A percentile compares a stretch with the other conserved stretches of the same genome.
phyloP scores from a whole-genome alignment of 2,329 filamentous ascomycete genomes.

The Trichoderma arundinaceum region DNA sequence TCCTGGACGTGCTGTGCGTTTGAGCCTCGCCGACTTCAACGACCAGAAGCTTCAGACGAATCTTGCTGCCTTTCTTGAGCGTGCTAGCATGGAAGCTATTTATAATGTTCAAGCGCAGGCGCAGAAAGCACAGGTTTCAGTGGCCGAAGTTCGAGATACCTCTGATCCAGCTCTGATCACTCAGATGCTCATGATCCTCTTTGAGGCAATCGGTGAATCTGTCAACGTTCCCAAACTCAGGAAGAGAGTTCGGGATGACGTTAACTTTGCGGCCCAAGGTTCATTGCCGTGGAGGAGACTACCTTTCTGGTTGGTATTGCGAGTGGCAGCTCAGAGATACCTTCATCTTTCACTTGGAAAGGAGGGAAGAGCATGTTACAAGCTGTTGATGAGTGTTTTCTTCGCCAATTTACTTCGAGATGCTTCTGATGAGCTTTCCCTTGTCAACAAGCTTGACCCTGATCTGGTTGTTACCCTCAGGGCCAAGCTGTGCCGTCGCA shows the following conservation, averaged over 20 bases:
- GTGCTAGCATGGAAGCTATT: conserved; percentile 59
- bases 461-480: conserved; percentile 10
- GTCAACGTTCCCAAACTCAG: conserved; percentile 49
- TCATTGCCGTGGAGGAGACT: conserved; percentile 22
- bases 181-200: conserved; percentile 24
- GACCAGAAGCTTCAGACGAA: conserved; percentile 51
- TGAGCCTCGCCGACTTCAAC: conserved; percentile 46
- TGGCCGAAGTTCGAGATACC: conserved; percentile 55
- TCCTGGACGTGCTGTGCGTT: conserved; percentile 56
- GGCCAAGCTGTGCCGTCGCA: conserved; percentile 29
- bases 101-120: conserved; percentile 58
- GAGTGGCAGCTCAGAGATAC: conserved; percentile 28
- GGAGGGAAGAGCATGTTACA: conserved; percentile 18
- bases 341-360: conserved; percentile 42
- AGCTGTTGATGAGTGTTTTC: conserved; percentile 26
- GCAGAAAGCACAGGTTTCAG: conserved; percentile 57
- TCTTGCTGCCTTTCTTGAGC: conserved; percentile 60
- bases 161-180: conserved; percentile 16
- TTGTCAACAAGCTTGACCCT: not conserved
- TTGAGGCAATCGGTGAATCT: conserved; percentile 20
- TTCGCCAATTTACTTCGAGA: not conserved
- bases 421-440: conserved; percentile 45
- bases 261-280: not conserved
- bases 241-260: conserved; percentile 65
- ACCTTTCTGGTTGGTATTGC: conserved; percentile 30